These are phyloP conservation scores for Apiospora malaysiana DNA, from an alignment of 2,329 filamentous ascomycete species.

Conservation along the genomic window DNA sequence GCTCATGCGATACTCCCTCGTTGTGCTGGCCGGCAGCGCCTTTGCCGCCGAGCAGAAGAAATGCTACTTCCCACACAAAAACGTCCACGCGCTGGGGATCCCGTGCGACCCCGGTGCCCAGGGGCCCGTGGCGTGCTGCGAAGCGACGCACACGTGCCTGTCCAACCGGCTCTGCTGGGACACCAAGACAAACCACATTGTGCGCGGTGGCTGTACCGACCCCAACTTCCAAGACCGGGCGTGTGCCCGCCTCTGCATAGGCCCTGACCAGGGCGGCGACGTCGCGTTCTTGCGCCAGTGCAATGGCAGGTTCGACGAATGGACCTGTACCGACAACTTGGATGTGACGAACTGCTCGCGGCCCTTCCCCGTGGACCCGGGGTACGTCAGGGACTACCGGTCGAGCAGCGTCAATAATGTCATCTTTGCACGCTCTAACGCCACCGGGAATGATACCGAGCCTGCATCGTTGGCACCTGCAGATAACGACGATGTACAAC, in stretches of 20 bases:
- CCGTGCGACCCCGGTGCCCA: constrained; percentile 11
- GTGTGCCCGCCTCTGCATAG: neutral
- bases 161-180: constrained; percentile 14
- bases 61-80: neutral
- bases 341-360: neutral
- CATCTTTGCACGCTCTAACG: neutral
- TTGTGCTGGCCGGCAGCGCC: neutral
- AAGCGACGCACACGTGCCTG: constrained; percentile 2
- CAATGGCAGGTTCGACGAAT: neutral
- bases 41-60: neutral
- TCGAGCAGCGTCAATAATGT: neutral
- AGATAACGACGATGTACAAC: neutral
- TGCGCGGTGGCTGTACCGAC: constrained; percentile 13
- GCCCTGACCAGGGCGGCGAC: neutral
- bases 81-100: neutral
- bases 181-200: neutral
- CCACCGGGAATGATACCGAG: neutral
- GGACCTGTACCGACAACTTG: neutral
- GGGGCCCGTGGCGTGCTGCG: neutral
- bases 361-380: neutral
- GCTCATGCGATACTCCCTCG: neutral
- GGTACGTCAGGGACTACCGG: neutral
- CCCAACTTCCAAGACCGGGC: neutral
- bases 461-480: neutral
- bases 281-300: constrained; percentile 2